A percentile compares a stretch with the other conserved stretches of the same genome.
phyloP scores from a whole-genome alignment of 1,284 basidiomycete genomes.

The Heterobasidion annosum region DNA sequence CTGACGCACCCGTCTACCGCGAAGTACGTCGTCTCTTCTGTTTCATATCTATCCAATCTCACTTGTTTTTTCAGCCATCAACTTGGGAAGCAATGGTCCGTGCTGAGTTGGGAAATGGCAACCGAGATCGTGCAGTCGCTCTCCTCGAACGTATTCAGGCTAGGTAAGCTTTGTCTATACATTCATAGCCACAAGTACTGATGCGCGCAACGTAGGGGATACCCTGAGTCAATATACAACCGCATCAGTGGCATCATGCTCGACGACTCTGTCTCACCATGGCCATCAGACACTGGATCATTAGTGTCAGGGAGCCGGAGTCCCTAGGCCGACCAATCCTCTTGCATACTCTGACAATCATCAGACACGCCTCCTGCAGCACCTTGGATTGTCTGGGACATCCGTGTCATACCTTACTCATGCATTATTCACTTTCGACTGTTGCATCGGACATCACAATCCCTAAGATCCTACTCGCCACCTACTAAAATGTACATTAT shows the following conservation, averaged over 20 bases:
- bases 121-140: conserved; percentile 60
- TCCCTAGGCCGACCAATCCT: background rate
- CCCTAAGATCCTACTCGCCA: too few relatives aligned
- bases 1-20: conserved; percentile 68
- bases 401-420: too few relatives aligned
- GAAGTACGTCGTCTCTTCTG: conserved; percentile 54
- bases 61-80: conserved; percentile 46
- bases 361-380: background rate
- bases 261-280: conserved; percentile 24
- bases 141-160: conserved; percentile 72
- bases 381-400: too few relatives aligned
- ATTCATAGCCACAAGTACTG: background rate
- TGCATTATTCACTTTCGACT: too few relatives aligned
- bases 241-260: conserved; percentile 35
- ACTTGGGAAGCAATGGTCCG: conserved; percentile 95
- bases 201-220: conserved; percentile 37
- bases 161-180: conserved; percentile 37
- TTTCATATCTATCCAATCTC: conserved; percentile 3
- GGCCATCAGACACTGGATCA: conserved; percentile 13
- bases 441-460: too few relatives aligned
- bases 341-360: background rate
- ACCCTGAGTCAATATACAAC: conserved; percentile 42
- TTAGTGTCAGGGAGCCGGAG: conserved; percentile 5
- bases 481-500: too few relatives aligned
- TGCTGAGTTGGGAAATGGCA: conserved; percentile 78